A percentile compares a stretch with the other conserved stretches of the same genome.
phyloP scores from a whole-genome alignment of 805 yeast species.

The Ogataea saltuana region DNA sequence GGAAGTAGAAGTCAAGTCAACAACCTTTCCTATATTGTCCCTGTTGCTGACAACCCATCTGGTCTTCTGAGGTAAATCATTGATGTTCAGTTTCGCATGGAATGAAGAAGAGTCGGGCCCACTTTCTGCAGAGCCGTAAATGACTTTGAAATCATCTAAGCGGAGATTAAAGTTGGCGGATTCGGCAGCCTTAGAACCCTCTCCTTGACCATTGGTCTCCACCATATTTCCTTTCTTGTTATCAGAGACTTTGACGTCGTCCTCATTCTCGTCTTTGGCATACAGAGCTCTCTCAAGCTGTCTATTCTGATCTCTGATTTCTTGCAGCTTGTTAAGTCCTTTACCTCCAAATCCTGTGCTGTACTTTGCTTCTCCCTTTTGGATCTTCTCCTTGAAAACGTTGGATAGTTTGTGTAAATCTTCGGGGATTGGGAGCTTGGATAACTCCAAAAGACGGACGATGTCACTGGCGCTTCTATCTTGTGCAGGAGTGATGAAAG shows the following conservation, averaged over 20 bases:
- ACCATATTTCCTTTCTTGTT: conserved; percentile 29
- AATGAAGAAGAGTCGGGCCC: conserved; percentile 50
- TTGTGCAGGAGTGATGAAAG: conserved; percentile 65
- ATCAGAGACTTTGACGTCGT: conserved; percentile 13
- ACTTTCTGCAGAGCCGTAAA: conserved; percentile 43
- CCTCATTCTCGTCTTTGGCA: conserved; percentile 36
- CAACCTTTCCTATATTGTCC: conserved; percentile 60
- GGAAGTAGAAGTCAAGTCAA: conserved; percentile 71
- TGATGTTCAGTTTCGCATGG: conserved; percentile 72
- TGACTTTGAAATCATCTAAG: conserved; percentile 46
- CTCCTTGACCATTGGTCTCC: conserved; percentile 20
- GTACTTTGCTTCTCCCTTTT: conserved; percentile 60
- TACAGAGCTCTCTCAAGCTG: conserved; percentile 50
- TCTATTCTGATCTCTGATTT: conserved; percentile 52
- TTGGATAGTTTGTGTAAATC: conserved; percentile 52
- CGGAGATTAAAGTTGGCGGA: conserved; percentile 4
- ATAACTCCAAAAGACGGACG: conserved; percentile 62
- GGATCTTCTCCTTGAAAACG: conserved; percentile 58
- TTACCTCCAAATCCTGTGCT: conserved; percentile 90
- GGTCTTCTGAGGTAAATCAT: conserved; percentile 80
- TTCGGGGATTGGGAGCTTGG: conserved; percentile 55
- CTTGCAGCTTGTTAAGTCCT: conserved; percentile 79
- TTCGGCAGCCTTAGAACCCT: too few relatives aligned
- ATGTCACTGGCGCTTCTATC: conserved; percentile 67
- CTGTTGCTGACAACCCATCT: conserved; percentile 77